A percentile compares a stretch with the other conserved stretches of the same genome.
Evolutionary conservation across 768 basidiomycete genomes (phyloP).

Genomic region (Tephrocybe sp.): DNA sequence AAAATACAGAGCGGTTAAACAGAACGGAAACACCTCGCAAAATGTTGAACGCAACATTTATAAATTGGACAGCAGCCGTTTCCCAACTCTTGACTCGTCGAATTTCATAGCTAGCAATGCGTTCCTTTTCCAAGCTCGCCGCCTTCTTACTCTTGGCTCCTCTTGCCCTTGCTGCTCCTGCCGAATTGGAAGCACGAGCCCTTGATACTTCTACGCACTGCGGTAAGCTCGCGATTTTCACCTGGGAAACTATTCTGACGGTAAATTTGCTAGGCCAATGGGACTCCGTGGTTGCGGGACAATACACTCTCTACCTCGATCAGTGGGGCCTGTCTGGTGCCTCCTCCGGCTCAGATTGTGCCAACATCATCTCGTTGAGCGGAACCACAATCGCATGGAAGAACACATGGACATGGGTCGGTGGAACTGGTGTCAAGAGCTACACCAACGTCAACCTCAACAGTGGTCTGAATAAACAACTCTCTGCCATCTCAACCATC

Average conservation of each 20-base stretch:
- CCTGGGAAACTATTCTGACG: background rate
- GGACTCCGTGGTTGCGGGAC: slow-evolving; percentile 42
- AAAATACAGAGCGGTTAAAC: background rate
- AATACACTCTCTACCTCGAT: slow-evolving; percentile 50
- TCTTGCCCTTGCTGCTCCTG: slow-evolving; percentile 29
- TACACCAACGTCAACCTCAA: slow-evolving; percentile 58
- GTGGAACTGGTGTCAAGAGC: slow-evolving; percentile 55
- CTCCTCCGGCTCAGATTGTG: slow-evolving; percentile 49
- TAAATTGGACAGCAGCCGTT: slow-evolving; percentile 1
- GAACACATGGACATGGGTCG: slow-evolving; percentile 52
- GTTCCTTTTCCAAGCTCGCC: slow-evolving; percentile 25
- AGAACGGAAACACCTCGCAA: slow-evolving; percentile 16
- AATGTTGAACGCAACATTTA: slow-evolving; percentile 1
- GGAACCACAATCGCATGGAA: slow-evolving; percentile 47
- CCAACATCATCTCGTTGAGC: slow-evolving; percentile 39
- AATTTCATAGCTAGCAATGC: slow-evolving; percentile 11
- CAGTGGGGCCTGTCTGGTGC: slow-evolving; percentile 43
- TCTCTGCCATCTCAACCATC: slow-evolving; percentile 53
- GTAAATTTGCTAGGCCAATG: slow-evolving; percentile 41
- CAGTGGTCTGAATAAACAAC: slow-evolving; percentile 46
- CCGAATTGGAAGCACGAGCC: slow-evolving; percentile 24
- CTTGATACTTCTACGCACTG: slow-evolving; percentile 39
- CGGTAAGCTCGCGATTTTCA: slow-evolving; percentile 20
- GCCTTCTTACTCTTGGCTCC: slow-evolving; percentile 27
- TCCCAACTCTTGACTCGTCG: background rate